phyloP scores from a whole-genome alignment of 2,329 filamentous ascomycete species.

The Nannizziopsis arthrosporioides region DNA sequence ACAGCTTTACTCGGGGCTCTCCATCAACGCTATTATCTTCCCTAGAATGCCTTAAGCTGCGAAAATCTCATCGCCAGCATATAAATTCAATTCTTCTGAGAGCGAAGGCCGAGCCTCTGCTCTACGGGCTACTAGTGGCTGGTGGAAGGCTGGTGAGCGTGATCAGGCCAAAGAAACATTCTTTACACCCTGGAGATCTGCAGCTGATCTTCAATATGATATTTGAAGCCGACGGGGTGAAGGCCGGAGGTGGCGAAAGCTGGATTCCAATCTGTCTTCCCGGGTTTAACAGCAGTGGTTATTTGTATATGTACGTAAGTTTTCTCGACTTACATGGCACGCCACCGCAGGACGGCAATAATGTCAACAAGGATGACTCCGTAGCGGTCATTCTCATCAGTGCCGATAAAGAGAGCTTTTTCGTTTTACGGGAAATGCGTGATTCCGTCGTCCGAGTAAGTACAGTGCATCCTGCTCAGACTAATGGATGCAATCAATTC shows the following conservation, averaged over 20 bases:
- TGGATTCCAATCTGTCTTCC: constrained; percentile 95
- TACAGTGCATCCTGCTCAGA: not conserved
- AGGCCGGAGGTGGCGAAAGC: constrained; percentile 85
- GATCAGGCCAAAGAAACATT: constrained; percentile 85
- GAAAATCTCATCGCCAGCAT: constrained; percentile 70
- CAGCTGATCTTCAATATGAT: constrained; percentile 99
- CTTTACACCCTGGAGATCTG: constrained; percentile 85
- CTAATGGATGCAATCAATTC: constrained; percentile 19
- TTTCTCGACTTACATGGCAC: constrained; percentile 58
- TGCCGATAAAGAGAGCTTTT: constrained; percentile 86
- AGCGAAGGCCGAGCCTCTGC: constrained; percentile 60
- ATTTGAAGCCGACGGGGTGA: constrained; percentile 85
- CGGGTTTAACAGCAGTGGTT: constrained; percentile 92
- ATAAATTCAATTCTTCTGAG: constrained; percentile 85
- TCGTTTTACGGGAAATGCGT: constrained; percentile 64
- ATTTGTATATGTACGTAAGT: constrained; percentile 98
- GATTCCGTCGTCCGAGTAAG: constrained; percentile 47
- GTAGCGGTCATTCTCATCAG: constrained; percentile 91
- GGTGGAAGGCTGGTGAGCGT: constrained; percentile 90
- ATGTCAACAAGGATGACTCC: constrained; percentile 48
- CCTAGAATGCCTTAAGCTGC: constrained; percentile 81
- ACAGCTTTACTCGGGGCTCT: constrained; percentile 88
- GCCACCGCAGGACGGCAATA: constrained; percentile 32
- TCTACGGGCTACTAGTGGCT: constrained; percentile 89
- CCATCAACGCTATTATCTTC: constrained; percentile 79